Base-by-base conservation (phyloP, 2,329 filamentous ascomycete species). In the Aspergillus pseudoglaucus region DNA sequence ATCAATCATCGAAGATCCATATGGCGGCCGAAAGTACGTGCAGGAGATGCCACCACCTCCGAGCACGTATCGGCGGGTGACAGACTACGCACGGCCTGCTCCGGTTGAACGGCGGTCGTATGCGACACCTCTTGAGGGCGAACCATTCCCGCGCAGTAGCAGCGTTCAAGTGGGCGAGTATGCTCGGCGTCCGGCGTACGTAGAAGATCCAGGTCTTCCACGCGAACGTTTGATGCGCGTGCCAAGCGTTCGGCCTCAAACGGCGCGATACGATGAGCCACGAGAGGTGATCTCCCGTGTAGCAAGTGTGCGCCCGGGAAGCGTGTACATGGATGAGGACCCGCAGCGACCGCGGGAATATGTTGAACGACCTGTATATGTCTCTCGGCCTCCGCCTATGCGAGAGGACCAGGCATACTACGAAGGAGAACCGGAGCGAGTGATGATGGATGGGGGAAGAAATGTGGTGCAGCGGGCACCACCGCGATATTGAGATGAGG, bases 141-240 rank as follows among this genome's bases (percentile, higher is more conserved):
- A 65, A 35, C 55, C 65, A 23, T 60, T 62, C 40, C 57, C 64
- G 25, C 68, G 69, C 47, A 63, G 64, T 46, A 61, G 60, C 48
- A 73, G 70, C 51, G 70, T 72, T 10, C 67, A 70, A 52, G 58
- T 74, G 14, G 56, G 67, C 40, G 70, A 74, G 42, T 73, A 72
- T 47, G 50, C 66, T 23, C 64, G 64, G 14, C 68, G 59, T 35
- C 53, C 62, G 20, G 58, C 67, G 6, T 74, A 72, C 45, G 67
- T 84, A 39, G 89, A 90, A 57, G 87, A 91, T 59, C 79, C 84
- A 68, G 53, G 79, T 75, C 33, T 79, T 75, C 69, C 77, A 3
- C 71, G 76, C 32, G 80, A 83, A 48, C 81, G 81, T 53, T 59
- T 78, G 38, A 59, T 77, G 38, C 72, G 82, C 48, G 72, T 81